Evolutionary conservation across 176 grass and related monocot species (phyloP).

Genomic region (Calamus simplicifolius): DNA sequence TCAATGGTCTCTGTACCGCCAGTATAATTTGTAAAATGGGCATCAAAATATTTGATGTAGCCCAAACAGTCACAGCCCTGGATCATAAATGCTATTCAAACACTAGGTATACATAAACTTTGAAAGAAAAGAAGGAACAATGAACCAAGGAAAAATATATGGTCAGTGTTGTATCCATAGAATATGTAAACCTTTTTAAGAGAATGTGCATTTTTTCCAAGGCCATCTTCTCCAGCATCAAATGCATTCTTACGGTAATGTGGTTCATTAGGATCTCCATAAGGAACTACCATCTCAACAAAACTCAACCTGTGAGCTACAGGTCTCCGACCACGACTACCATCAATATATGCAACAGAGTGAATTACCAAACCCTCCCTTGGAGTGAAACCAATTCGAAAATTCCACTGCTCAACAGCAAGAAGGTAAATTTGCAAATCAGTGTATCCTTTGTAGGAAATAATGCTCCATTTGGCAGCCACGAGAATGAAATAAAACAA

Average conservation of each 20-base stretch:
- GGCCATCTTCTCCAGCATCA: constrained; percentile 98
- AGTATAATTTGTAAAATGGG: constrained; percentile 97
- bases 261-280: constrained; percentile 97
- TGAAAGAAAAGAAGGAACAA: not conserved
- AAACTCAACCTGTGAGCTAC: constrained; percentile 95
- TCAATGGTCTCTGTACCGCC: constrained; percentile 98
- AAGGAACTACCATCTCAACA: constrained; percentile 99
- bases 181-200: constrained; percentile 67
- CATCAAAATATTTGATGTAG: constrained; percentile 99
- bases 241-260: constrained; percentile 99
- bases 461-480: too few relatives aligned
- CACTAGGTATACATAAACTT: not conserved
- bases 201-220: constrained; percentile 98
- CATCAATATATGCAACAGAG: constrained; percentile 95
- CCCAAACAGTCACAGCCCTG: constrained; percentile 98
- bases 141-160: constrained; percentile 2
- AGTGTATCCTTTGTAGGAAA: too few relatives aligned
- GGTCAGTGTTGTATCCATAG: constrained; percentile 3
- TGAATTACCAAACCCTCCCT: constrained; percentile 96
- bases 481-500: too few relatives aligned
- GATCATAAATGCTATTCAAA: constrained; percentile 9
- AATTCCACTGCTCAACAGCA: constrained; percentile 64
- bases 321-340: constrained; percentile 80
- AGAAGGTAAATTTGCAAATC: constrained; percentile 1
- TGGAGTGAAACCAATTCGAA: constrained; percentile 97